Conservation (phyloP, 1,284 basidiomycete genomes). For the Cronartium quercuum region DNA sequence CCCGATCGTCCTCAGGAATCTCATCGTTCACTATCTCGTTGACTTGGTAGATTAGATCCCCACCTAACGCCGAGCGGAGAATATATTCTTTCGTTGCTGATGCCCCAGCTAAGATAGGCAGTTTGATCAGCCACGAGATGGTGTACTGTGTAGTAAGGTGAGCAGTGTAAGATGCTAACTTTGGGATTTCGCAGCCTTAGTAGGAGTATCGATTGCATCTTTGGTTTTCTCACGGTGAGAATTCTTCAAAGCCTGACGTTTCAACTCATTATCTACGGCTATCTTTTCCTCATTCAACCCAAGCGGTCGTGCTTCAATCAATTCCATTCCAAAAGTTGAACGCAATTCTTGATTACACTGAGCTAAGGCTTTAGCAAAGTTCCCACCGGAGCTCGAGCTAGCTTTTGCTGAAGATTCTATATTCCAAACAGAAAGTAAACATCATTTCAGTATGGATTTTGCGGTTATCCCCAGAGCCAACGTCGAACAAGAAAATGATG, state of each 20-base stretch:
- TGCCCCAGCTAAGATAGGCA: not conserved
- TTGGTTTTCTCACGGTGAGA: slow-evolving; percentile 4
- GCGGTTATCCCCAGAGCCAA: no score
- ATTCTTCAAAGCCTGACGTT: slow-evolving; percentile 1
- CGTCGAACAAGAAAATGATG: not conserved
- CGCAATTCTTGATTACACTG: slow-evolving; percentile 23
- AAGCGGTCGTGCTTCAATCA: slow-evolving; percentile 30
- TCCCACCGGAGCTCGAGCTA: not conserved
- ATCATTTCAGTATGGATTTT: not conserved
- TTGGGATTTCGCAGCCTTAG: slow-evolving; percentile 10
- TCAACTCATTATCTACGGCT: slow-evolving; percentile 6
- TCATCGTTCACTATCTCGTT: slow-evolving; percentile 24
- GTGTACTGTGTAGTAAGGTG: not conserved
- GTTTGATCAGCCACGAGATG: not conserved
- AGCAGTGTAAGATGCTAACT: not conserved
- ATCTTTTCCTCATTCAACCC: slow-evolving; percentile 16
- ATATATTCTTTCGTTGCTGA: slow-evolving; percentile 27
- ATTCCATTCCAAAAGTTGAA: slow-evolving; percentile 32
- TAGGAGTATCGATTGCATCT: not conserved
- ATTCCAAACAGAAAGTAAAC: not conserved
- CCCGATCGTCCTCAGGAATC: slow-evolving; percentile 21
- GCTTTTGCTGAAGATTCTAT: not conserved
- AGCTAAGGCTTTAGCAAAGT: slow-evolving; percentile 19
- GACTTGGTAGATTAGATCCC: slow-evolving; percentile 16
- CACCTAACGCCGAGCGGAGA: slow-evolving; percentile 15